Percentiles rank a stretch among this genome's conserved stretches.
phyloP scores from a whole-genome alignment of 2,329 filamentous ascomycete species.

The Fusarium siculi region DNA sequence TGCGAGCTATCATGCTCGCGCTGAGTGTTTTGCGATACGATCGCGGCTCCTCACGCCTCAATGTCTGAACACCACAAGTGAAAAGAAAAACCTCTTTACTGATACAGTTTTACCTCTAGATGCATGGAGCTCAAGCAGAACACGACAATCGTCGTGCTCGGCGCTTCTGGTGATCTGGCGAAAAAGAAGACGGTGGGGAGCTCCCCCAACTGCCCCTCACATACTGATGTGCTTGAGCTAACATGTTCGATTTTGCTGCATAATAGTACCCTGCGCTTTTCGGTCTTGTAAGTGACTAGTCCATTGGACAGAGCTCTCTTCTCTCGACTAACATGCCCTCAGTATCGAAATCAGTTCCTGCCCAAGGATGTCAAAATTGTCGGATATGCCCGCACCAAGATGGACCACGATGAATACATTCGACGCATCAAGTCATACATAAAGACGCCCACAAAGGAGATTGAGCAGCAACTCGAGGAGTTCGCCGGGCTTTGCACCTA shows the following conservation, averaged over 20 bases:
- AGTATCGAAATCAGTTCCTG: conserved; percentile 99
- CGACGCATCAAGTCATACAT: conserved; percentile 97
- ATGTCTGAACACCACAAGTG: background rate
- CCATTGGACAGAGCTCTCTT: background rate
- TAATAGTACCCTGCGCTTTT: conserved; percentile 93
- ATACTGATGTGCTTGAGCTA: conserved; percentile 27
- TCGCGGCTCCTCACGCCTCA: background rate
- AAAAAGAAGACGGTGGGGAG: conserved; percentile 97
- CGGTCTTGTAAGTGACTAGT: conserved; percentile 79
- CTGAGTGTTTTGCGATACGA: conserved; percentile 32
- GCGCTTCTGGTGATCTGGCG: conserved; percentile 95
- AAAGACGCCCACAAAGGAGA: conserved; percentile 97
- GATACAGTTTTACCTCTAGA: conserved; percentile 33
- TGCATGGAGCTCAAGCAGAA: conserved; percentile 97
- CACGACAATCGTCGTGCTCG: conserved; percentile 95
- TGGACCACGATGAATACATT: conserved; percentile 97
- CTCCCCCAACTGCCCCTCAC: conserved; percentile 25
- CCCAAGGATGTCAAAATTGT: conserved; percentile 96
- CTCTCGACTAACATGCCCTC: conserved; percentile 26
- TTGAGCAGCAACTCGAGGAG: conserved; percentile 92
- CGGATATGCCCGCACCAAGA: conserved; percentile 99
- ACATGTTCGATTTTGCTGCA: conserved; percentile 34
- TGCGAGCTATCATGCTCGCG: conserved; percentile 32
- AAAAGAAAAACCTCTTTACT: conserved; percentile 20
- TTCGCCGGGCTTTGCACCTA: conserved; percentile 92